Evolutionary conservation across 805 yeast species (phyloP).

Genomic region (Tetrapisispora pingtungensis): DNA sequence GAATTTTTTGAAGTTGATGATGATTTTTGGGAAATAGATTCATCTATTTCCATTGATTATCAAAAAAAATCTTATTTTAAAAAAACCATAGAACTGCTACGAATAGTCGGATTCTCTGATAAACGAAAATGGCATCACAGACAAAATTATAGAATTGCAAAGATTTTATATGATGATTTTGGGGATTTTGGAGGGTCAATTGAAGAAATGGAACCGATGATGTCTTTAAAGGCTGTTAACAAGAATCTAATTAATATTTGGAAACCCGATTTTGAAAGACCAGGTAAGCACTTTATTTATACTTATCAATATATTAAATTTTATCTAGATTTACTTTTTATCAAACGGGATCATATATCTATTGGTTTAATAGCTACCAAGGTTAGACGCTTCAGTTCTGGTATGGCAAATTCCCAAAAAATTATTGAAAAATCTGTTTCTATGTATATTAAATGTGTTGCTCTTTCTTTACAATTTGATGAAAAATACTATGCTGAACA

Average conservation of each 20-base stretch:
- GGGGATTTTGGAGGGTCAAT: constrained; percentile 45
- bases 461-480: constrained; percentile 12
- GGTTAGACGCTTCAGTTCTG: constrained; percentile 66
- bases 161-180: constrained; percentile 45
- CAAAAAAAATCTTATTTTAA: constrained; percentile 28
- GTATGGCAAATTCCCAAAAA: constrained; percentile 43
- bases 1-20: constrained; percentile 18
- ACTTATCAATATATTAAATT: constrained; percentile 59
- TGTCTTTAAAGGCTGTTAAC: constrained; percentile 55
- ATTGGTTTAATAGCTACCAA: constrained; percentile 57
- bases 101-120: constrained; percentile 45
- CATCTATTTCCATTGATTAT: constrained; percentile 5
- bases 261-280: constrained; percentile 86
- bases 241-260: constrained; percentile 76
- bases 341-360: constrained; percentile 46
- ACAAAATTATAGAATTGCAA: constrained; percentile 65
- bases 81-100: constrained; percentile 37
- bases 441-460: constrained; percentile 16
- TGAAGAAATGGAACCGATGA: constrained; percentile 51
- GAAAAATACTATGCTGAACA: constrained; percentile 23
- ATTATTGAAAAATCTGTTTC: constrained; percentile 21
- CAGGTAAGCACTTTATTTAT: constrained; percentile 86
- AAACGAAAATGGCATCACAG: constrained; percentile 89
- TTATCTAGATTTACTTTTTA: constrained; percentile 45
- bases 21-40: constrained; percentile 19